Evolutionary conservation across 2,329 filamentous ascomycete genomes (phyloP), one percentile per base, ranked within the genome.

Genomic region (Claviceps maximensis): DNA sequence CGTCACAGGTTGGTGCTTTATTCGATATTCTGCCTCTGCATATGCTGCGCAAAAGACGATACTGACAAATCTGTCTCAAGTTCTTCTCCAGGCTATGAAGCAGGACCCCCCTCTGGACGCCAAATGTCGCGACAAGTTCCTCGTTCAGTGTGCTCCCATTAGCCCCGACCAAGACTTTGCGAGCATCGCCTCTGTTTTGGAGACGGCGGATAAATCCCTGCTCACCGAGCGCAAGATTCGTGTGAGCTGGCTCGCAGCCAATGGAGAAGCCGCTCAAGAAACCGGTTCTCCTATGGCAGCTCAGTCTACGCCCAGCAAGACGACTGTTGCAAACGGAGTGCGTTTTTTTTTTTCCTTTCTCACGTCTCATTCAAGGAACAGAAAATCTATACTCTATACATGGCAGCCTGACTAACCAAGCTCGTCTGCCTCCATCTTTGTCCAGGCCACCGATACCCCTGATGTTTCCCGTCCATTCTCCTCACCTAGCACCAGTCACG

Each of bases 11-110:
- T 45, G 29, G 47, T 21, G 21, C 3, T 25, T 27, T 12, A 31
- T 38, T 31, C 19, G 19, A 27, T 4, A n/a, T n/a, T n/a, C 17
- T 19, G 21, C 10, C 23, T 21, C 25, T n/a, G 23, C 21, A 10
- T 17, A 5, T 4, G 10, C 21, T 27, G 25, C 44, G 51, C 50
- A 53, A 55, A 29, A 21, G 5, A 21, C 12, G 10, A 21, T 21
- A 21, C 59, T 62, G 52, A 63, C 59, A 23, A 55, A 40, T 15
- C 33, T 27, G 27, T 44, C 45, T 42, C 47, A 57, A 94, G 93
- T 98, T 54, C 83, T 97, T 40, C 82, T 98, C 44, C 93, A 98
- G 74, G 89, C 91, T 25, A 96, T 98, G 93, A 96, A 95, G 76
- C 82, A 89, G 65, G 90, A 97, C 64, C 91, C 91, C 53, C 80